Percentiles rank a stretch among this genome's conserved stretches.
phyloP scores from a whole-genome alignment of 2,329 filamentous ascomycete species.

The Monosporascus sp. region DNA sequence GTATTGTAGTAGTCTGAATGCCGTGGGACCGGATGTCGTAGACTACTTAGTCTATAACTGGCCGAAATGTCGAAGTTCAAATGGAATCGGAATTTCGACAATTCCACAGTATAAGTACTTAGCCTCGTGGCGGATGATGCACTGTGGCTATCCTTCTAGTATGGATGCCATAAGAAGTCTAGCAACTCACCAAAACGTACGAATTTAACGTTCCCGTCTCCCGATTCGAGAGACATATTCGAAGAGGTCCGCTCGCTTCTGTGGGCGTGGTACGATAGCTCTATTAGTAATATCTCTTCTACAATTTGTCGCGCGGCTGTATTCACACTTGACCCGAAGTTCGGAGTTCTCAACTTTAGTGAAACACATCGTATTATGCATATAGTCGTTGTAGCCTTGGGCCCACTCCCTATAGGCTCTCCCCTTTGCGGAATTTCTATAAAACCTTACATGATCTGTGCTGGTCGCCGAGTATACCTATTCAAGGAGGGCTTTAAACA shows the following conservation, averaged over 20 bases:
- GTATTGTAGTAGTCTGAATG: constrained; percentile 8
- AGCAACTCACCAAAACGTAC: no score
- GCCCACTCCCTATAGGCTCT: neutral
- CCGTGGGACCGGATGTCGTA: neutral
- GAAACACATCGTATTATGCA: neutral
- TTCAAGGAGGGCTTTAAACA: neutral
- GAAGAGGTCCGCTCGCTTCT: no score
- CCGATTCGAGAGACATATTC: no score
- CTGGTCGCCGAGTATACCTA: neutral
- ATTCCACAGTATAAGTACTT: neutral
- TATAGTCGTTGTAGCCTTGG: neutral
- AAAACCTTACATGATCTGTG: neutral
- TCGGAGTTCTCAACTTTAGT: no score
- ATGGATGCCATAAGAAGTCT: no score
- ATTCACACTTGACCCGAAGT: no score
- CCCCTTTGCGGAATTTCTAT: neutral
- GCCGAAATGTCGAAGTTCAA: neutral
- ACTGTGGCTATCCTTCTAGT: neutral
- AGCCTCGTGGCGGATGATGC: neutral
- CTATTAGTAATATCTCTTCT: no score
- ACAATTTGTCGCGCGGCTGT: no score
- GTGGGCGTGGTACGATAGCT: no score
- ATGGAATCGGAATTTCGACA: neutral
- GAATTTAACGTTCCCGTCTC: no score
- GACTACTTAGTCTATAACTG: no score